Base-by-base conservation (phyloP, 2,329 filamentous ascomycete species). In the Davidsoniella neocaledoniae region DNA sequence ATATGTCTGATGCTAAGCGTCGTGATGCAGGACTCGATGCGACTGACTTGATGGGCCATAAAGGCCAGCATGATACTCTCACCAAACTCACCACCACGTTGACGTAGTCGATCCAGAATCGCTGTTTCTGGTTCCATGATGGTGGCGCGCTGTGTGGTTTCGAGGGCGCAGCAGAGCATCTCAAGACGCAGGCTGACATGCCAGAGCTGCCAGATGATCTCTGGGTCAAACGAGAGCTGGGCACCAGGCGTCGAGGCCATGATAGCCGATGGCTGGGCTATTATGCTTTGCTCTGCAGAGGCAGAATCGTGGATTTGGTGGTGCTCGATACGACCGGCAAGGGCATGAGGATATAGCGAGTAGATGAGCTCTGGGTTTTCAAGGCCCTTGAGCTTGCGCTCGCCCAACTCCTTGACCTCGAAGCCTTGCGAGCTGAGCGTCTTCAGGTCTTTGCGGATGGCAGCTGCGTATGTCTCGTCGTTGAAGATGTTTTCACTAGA, bases 321-420 rank as follows among this genome's bases (percentile, higher is more conserved):
- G 37, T 81, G 74, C 12, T 82, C 75, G 53, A 87, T 80, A 54
- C 91, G 82, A 38, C 86, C 86, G 10, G 84, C 79, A 29, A 98
- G 75, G 0, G 83, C 77, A 62, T 94, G 87, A 2, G 91, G 90
- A 62, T 95, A 98, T 62, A 98, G 83, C 52, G 94, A 80, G 66
- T 94, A 96, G 57, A 98, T 82, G 54, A 87, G 82, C 63, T 98
- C 91, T 0, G 91, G 90, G 61, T 98, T 98, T 65, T 98, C 91
- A 10, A 98, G 78, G 26, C 91, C 91, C 66, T 98, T 98, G 51
- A 98, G 73, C 61, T 94, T 95, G 57, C 83, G 82, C 64, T 96
- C 88, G 45, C 91, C 91, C 62, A 94, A 82, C 59, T 95, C 88
- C 64, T 95, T 95, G 60, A 96, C 87, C 62, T 94, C 86, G 60